Conservation (phyloP, 2,329 filamentous ascomycete genomes). For the Phyllosticta capitalensis region DNA sequence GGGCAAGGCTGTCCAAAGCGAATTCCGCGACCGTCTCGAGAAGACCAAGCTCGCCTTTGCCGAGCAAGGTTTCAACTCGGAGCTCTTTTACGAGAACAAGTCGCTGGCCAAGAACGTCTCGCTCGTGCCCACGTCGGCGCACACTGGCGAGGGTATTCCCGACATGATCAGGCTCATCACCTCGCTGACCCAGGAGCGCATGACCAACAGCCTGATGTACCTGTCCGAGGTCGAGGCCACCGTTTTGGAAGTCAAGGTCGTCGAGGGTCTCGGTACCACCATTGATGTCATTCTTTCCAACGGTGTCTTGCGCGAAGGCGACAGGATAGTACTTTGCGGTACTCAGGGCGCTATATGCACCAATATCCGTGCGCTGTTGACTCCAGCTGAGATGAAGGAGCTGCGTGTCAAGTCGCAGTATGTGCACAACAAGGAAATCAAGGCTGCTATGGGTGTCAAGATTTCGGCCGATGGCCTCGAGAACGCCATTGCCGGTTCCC, state of each 20-base stretch:
- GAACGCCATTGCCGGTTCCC: conserved; percentile 89
- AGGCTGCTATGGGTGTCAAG: conserved; percentile 96
- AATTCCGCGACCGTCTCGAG: conserved; percentile 83
- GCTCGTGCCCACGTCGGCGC: conserved; percentile 92
- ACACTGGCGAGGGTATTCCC: conserved; percentile 98
- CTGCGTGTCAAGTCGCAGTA: conserved; percentile 91
- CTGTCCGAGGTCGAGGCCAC: conserved; percentile 95
- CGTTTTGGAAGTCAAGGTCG: conserved; percentile 96
- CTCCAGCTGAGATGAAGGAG: conserved; percentile 86
- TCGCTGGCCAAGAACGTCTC: conserved; percentile 91
- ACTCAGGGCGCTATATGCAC: conserved; percentile 94
- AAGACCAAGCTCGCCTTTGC: conserved; percentile 89
- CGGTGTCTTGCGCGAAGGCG: conserved; percentile 87
- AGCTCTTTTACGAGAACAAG: conserved; percentile 96
- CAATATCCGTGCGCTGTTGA: conserved; percentile 88
- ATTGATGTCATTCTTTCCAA: conserved; percentile 97
- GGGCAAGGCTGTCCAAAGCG: conserved; percentile 85
- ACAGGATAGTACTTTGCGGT: conserved; percentile 89
- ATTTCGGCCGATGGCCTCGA: conserved; percentile 94
- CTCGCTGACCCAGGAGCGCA: conserved; percentile 88
- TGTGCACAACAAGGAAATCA: conserved; percentile 98
- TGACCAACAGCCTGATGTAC: conserved; percentile 97
- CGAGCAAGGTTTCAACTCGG: conserved; percentile 96
- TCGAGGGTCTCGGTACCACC: conserved; percentile 96
- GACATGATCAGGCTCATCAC: conserved; percentile 97